Conservation (phyloP, 2,329 filamentous ascomycete species). For the Colletotrichum sp. region DNA sequence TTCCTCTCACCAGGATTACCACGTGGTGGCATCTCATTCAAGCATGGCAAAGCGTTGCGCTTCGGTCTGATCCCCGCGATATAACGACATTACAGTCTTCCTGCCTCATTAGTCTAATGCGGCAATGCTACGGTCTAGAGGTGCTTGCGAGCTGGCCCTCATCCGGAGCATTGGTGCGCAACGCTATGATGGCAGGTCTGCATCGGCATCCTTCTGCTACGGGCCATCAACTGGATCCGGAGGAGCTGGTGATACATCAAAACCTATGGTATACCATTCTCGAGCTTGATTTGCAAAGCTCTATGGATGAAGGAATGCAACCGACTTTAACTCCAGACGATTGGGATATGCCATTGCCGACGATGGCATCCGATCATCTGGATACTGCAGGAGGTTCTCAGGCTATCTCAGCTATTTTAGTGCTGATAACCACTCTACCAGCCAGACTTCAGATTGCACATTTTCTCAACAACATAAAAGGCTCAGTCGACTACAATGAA, state of each 20-base stretch:
- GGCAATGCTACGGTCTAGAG: background rate
- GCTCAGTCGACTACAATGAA: background rate
- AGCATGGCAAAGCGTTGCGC: background rate
- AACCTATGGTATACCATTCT: background rate
- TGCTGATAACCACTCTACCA: background rate
- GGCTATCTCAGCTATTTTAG: background rate
- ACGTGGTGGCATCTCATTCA: background rate
- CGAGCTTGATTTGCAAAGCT: background rate
- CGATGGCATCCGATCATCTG: background rate
- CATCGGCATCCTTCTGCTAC: background rate
- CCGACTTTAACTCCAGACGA: background rate
- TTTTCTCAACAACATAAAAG: background rate
- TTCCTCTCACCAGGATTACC: background rate
- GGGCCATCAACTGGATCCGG: background rate
- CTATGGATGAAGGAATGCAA: background rate
- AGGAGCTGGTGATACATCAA: background rate
- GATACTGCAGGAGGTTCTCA: accelerated
- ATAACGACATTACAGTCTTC: background rate
- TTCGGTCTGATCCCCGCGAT: background rate
- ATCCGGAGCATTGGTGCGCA: background rate
- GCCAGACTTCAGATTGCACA: background rate
- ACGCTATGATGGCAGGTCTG: background rate
- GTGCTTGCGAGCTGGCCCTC: background rate
- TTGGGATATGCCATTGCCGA: background rate
- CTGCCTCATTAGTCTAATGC: background rate